phyloP scores from a whole-genome alignment of 163 green algal species.

The Volvox carteri region DNA sequence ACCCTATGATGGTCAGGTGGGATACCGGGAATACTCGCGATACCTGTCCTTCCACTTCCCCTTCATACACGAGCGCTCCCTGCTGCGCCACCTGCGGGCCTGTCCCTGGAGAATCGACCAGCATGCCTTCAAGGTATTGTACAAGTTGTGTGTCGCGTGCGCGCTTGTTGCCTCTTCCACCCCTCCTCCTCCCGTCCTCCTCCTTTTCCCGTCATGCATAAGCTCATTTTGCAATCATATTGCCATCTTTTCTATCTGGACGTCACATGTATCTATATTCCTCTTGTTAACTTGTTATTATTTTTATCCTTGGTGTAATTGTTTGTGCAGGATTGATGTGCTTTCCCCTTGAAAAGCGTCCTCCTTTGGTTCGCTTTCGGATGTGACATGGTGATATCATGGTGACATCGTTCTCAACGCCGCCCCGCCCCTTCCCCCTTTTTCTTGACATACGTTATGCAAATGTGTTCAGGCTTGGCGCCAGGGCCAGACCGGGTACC shows the following conservation, averaged over 20 bases:
- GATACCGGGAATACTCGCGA: constrained; percentile 90
- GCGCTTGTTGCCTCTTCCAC: background rate
- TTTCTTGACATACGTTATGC: background rate
- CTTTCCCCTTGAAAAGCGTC: too few relatives aligned
- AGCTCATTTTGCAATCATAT: too few relatives aligned
- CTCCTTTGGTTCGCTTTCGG: too few relatives aligned
- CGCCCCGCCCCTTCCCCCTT: background rate
- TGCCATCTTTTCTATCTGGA: too few relatives aligned
- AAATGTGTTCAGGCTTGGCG: constrained; percentile 74
- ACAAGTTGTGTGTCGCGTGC: background rate
- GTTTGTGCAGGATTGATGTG: too few relatives aligned
- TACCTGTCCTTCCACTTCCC: constrained; percentile 97
- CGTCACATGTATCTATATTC: too few relatives aligned
- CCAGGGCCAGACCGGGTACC: constrained; percentile 92
- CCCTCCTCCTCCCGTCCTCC: too few relatives aligned
- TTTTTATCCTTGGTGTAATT: too few relatives aligned
- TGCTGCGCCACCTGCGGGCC: constrained; percentile 91
- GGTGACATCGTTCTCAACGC: too few relatives aligned
- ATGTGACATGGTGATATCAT: too few relatives aligned
- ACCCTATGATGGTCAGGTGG: constrained; percentile 66
- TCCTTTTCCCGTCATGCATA: too few relatives aligned
- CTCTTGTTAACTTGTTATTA: too few relatives aligned
- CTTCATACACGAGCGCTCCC: constrained; percentile 93
- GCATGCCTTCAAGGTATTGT: constrained; percentile 81
- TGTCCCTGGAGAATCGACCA: constrained; percentile 92